Conservation (phyloP, 2,329 filamentous ascomycete species). For the Macroventuria anomochaeta region DNA sequence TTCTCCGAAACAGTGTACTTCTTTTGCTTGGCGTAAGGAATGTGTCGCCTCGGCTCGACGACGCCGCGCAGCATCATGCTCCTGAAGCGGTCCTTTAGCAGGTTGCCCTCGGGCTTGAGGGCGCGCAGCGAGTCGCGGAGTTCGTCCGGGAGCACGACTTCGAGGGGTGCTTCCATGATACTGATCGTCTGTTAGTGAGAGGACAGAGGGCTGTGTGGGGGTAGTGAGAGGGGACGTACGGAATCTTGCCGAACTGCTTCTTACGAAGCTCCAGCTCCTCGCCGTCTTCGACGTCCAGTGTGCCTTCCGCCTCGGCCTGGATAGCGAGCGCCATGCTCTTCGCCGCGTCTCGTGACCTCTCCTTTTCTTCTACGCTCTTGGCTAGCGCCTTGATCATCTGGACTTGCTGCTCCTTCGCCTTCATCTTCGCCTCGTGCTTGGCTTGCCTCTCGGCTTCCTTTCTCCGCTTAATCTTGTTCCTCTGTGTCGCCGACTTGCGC, state of each 20-base stretch:
- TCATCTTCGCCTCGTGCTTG: constrained; percentile 77
- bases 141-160: constrained; percentile 59
- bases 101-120: constrained; percentile 89
- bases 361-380: constrained; percentile 66
- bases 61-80: constrained; percentile 88
- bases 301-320: constrained; percentile 34
- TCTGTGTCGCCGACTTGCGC: constrained; percentile 83
- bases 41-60: constrained; percentile 79
- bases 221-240: constrained; percentile 47
- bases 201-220: neutral
- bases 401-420: constrained; percentile 74
- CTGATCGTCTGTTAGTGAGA: constrained; percentile 46
- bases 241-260: constrained; percentile 73
- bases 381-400: constrained; percentile 75
- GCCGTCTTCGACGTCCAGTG: constrained; percentile 43
- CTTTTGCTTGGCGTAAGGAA: constrained; percentile 81
- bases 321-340: constrained; percentile 29
- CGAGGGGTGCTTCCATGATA: constrained; percentile 70
- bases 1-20: constrained; percentile 88
- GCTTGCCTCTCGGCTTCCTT: constrained; percentile 83
- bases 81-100: constrained; percentile 89
- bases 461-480: constrained; percentile 85
- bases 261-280: constrained; percentile 64
- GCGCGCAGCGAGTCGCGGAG: constrained; percentile 57
- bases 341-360: constrained; percentile 51